These are phyloP conservation scores for Haematococcus lacustris DNA, from an alignment of 139 green algal species.

Conservation along the genomic window DNA sequence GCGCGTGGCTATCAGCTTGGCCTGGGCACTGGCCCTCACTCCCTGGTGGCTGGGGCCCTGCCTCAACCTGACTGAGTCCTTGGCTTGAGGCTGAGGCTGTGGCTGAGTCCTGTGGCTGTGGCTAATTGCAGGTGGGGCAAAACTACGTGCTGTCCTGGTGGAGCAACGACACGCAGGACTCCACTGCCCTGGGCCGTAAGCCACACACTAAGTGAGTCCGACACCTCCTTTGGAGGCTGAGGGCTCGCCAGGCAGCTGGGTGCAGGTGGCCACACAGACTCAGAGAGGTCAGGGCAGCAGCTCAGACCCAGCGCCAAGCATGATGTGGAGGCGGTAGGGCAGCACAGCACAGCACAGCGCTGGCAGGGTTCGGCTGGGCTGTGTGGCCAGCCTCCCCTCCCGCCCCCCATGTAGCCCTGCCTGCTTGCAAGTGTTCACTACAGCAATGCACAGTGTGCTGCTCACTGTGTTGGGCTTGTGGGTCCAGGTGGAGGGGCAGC, in stretches of 20 bases:
- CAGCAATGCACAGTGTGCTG: no score
- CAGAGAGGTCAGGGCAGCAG: background rate
- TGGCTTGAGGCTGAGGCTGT: background rate
- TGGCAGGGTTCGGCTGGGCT: background rate
- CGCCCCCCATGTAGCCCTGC: no score
- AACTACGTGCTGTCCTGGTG: slow-evolving; percentile 71
- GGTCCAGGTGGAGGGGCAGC: no score
- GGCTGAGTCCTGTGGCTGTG: background rate
- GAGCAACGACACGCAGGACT: slow-evolving; percentile 28
- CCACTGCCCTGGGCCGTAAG: background rate
- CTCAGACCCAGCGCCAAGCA: background rate
- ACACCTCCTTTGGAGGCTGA: no score
- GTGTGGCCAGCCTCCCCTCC: background rate
- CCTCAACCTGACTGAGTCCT: background rate
- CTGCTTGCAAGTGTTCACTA: no score
- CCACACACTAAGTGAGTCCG: slow-evolving; percentile 1
- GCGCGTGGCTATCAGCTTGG: no score
- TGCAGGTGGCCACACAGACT: no score
- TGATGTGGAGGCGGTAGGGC: background rate
- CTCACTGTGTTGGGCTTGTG: no score
- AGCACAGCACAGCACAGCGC: background rate
- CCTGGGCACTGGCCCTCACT: no score
- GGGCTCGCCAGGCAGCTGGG: background rate
- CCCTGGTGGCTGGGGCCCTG: background rate
- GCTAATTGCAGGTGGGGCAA: slow-evolving; percentile 47